These are phyloP conservation scores for Collariella sp. DNA, from an alignment of 495 filamentous ascomycete genomes.

Conservation along the genomic window DNA sequence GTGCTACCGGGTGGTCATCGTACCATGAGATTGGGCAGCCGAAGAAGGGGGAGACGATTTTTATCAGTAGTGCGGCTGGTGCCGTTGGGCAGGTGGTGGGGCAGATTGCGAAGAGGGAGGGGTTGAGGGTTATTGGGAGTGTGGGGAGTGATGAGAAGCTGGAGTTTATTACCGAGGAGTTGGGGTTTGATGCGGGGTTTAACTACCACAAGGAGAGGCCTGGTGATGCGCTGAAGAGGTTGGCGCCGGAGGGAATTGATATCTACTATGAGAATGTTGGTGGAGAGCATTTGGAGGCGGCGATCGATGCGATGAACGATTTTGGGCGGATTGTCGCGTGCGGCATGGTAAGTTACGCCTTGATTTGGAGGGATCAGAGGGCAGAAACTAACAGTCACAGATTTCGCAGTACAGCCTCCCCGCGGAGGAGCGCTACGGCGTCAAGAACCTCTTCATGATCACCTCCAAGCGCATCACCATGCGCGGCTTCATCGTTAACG, in stretches of 20 bases:
- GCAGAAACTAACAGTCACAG: conserved; percentile 34
- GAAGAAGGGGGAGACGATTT: conserved; percentile 82
- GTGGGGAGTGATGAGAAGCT: conserved; percentile 59
- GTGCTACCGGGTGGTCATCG: conserved; percentile 72
- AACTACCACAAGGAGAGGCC: conserved; percentile 61
- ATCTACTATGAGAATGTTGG: conserved; percentile 97
- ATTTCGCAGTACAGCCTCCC: conserved; percentile 71
- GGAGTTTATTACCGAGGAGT: conserved; percentile 54
- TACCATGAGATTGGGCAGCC: conserved; percentile 79
- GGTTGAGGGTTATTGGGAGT: conserved; percentile 69
- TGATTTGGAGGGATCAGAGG: too few species aligned
- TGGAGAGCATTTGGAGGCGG: conserved; percentile 76
- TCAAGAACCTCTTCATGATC: conserved; percentile 54
- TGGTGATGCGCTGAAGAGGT: conserved; percentile 58
- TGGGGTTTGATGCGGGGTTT: conserved; percentile 63
- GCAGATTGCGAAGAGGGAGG: conserved; percentile 80
- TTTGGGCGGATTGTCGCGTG: conserved; percentile 61
- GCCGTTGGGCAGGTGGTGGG: conserved; percentile 81
- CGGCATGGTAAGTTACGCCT: conserved; percentile 41
- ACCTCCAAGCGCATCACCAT: conserved; percentile 42
- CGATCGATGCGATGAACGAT: conserved; percentile 58
- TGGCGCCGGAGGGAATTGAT: conserved; percentile 78
- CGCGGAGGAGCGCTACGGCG: conserved; percentile 51
- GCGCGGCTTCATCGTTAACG: conserved; percentile 69
- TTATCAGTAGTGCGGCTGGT: conserved; percentile 71